Evolutionary conservation across 371 early-diverging fungal species (phyloP), one percentile per base, ranked within the genome.

Genomic region (Rhizopus delemar): DNA sequence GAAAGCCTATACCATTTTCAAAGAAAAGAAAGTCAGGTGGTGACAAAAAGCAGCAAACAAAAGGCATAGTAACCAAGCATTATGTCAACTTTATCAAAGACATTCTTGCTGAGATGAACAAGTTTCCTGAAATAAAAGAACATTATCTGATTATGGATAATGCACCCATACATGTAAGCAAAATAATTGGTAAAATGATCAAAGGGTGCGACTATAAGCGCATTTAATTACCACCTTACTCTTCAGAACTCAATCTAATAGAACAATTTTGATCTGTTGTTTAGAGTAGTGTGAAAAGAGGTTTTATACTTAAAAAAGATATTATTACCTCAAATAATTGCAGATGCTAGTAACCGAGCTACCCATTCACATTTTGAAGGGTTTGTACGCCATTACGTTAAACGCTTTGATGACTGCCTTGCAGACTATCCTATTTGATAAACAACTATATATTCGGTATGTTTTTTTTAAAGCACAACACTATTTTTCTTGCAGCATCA

Each of bases 191-290:
- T 32, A 51, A 48, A 39, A 48, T 57, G 41, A 57, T 53, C 31
- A 38, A 63, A 54, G 49, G 41, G 41, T 33, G 53, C 35, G 52
- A 52, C 32, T 65, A 59, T 35, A 50, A 53, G 35, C 57, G 56
- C 49, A 55, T 66, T 38, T 67, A 51, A 52, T 34, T 67, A 35
- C 59, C 62, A 62, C 56, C 67, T 32, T 62, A 66, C 52, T 63
- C 63, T 45, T 59, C 67, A 59, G 53, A 53, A 60, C 62, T 59
- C 55, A 66, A 66, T 43, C 67, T 59, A 62, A 62, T 66, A 34
- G 56, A 66, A 36, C 61, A 62, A 46, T 58, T 66, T 59, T 66
- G 59, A 59, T 51, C 67, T 41, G 56, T 52, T 41, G 45, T 62
- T 56, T 51, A 56, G 57, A 56, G 48, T 41, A 49, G 41, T 52